Evolutionary conservation across 192 early-diverging fungal species (phyloP).

Genomic region (Obelidium mucronatum): DNA sequence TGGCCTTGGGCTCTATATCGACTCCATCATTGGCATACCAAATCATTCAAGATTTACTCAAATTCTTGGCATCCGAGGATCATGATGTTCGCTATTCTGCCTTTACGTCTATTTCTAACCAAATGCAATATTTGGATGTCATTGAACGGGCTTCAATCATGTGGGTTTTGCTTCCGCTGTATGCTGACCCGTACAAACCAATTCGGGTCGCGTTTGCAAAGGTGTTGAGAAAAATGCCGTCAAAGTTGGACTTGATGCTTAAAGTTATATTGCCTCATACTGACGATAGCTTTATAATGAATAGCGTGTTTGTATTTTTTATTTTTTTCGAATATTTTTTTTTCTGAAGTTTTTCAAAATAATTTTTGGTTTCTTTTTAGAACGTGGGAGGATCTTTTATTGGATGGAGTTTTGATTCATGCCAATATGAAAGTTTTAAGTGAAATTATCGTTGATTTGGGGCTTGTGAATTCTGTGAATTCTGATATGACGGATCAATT

Average conservation of each 20-base stretch:
- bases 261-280: constrained; percentile 54
- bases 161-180: constrained; percentile 62
- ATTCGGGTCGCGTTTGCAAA: constrained; percentile 55
- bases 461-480: constrained; percentile 30
- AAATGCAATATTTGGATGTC: constrained; percentile 47
- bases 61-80: constrained; percentile 37
- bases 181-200: constrained; percentile 54
- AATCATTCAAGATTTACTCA: constrained; percentile 57
- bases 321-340: not conserved
- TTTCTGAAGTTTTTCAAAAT: not conserved
- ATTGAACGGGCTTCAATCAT: constrained; percentile 40
- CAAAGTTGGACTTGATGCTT: constrained; percentile 40
- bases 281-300: constrained; percentile 56
- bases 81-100: constrained; percentile 46
- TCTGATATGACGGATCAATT: constrained; percentile 34
- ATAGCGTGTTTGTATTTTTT: constrained; percentile 33
- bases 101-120: constrained; percentile 45
- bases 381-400: constrained; percentile 59
- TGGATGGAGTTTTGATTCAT: constrained; percentile 45
- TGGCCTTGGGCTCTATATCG: constrained; percentile 44
- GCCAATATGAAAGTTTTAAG: constrained; percentile 51
- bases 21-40: constrained; percentile 32
- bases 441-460: constrained; percentile 50
- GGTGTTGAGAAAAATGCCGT: constrained; percentile 51
- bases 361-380: not conserved